These are phyloP conservation scores for Stachybotrys elegans DNA, from an alignment of 2,329 filamentous ascomycete genomes.

Conservation along the genomic window DNA sequence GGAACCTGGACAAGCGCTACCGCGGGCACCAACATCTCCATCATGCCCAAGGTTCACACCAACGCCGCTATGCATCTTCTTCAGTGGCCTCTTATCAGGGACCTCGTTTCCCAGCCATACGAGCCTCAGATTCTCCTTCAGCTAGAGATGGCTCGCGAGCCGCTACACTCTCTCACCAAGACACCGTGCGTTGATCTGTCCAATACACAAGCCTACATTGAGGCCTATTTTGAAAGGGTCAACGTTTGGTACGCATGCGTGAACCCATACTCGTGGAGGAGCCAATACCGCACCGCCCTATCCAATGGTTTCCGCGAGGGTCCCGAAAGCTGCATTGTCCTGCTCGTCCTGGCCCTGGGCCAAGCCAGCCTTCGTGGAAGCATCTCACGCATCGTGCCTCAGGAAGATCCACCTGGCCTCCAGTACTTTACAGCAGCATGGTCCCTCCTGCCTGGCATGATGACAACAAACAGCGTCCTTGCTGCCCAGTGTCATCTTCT, in stretches of 20 bases:
- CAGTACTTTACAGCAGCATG: conserved; percentile 79
- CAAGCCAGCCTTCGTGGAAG: conserved; percentile 71
- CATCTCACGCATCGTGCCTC: conserved; percentile 65
- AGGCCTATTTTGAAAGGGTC: conserved; percentile 75
- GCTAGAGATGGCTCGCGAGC: conserved; percentile 73
- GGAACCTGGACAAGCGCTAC: conserved; percentile 63
- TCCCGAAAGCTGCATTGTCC: conserved; percentile 75
- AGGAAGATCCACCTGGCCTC: conserved; percentile 68
- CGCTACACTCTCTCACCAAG: conserved; percentile 62
- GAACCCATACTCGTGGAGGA: conserved; percentile 75
- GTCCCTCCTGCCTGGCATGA: conserved; percentile 70
- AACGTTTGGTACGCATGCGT: conserved; percentile 85
- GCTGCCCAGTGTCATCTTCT: conserved; percentile 77
- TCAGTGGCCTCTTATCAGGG: conserved; percentile 75
- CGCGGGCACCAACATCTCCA: conserved; percentile 63
- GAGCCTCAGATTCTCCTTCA: conserved; percentile 78
- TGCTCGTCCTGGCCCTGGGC: conserved; percentile 72
- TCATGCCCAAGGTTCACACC: conserved; percentile 80
- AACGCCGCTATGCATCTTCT: conserved; percentile 74
- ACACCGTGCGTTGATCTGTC: conserved; percentile 65
- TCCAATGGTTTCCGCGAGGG: conserved; percentile 74
- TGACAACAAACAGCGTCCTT: conserved; percentile 73
- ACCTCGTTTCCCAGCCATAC: conserved; percentile 71
- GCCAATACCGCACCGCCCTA: conserved; percentile 69
- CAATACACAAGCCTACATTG: conserved; percentile 69